Percentiles rank a stretch among this genome's conserved stretches.
phyloP scores from a whole-genome alignment of 208 protist genomes.

The Leishmania amazonensis region DNA sequence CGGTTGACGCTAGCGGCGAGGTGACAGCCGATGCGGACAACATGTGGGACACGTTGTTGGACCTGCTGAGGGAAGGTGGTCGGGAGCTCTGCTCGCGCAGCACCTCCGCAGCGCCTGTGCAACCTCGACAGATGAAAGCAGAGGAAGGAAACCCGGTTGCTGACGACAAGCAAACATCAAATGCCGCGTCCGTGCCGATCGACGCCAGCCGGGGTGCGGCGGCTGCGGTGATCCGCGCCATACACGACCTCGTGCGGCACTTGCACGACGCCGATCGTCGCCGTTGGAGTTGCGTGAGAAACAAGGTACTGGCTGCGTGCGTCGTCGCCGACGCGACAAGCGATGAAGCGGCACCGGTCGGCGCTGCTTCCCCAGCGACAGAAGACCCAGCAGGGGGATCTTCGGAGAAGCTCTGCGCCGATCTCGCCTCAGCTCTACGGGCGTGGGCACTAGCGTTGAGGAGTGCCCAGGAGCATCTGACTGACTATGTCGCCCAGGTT shows the following conservation, averaged over 20 bases:
- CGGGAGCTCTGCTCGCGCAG: too few species aligned
- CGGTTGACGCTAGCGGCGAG: neutral
- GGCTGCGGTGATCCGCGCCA: constrained; percentile 7
- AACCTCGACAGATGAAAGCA: neutral
- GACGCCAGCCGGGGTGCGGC: constrained; percentile 2
- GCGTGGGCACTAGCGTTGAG: neutral
- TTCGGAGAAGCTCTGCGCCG: constrained; percentile 3
- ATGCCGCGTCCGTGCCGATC: neutral
- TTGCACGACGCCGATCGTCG: constrained; percentile 14
- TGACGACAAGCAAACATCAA: neutral
- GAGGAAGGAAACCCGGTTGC: neutral
- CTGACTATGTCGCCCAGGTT: neutral
- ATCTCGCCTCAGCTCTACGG: constrained; percentile 2
- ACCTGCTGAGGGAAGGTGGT: neutral
- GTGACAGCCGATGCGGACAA: neutral
- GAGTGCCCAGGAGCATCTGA: neutral
- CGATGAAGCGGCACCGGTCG: neutral
- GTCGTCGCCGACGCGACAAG: neutral
- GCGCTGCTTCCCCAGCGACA: neutral
- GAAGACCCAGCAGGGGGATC: neutral
- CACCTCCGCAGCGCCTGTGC: neutral
- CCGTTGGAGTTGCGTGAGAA: constrained; percentile 8
- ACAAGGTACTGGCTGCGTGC: constrained; percentile 1
- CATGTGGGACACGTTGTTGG: constrained; percentile 3
- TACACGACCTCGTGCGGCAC: constrained; percentile 6